phyloP scores from a whole-genome alignment of 2,329 filamentous ascomycete genomes.

The Trichophyton equinum region DNA sequence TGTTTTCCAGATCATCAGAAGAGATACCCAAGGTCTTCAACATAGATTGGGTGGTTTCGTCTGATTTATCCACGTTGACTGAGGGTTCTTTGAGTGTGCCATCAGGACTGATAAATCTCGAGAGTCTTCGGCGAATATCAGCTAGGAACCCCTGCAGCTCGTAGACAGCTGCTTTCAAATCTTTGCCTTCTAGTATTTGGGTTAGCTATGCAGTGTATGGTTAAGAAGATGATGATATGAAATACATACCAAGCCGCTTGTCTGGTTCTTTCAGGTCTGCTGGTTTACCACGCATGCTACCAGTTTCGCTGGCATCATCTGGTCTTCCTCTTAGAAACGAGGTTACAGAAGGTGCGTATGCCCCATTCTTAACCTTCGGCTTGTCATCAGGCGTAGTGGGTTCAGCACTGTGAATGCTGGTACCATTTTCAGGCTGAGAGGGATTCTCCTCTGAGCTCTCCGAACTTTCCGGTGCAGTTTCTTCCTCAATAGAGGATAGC shows the following conservation, averaged over 20 bases:
- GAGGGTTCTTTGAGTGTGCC: conserved; percentile 35
- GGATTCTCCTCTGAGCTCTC: conserved; percentile 12
- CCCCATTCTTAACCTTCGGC: conserved; percentile 17
- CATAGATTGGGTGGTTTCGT: conserved; percentile 34
- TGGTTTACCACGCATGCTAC: conserved; percentile 26
- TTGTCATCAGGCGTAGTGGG: conserved; percentile 18
- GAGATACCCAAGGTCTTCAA: conserved; percentile 36
- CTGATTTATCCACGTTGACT: conserved; percentile 22
- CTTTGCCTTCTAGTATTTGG: conserved; percentile 56
- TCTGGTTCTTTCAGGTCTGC: conserved; percentile 19
- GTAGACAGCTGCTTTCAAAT: conserved; percentile 66
- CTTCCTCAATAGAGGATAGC: conserved; percentile 50
- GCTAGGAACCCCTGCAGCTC: conserved; percentile 81
- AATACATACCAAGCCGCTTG: conserved; percentile 21
- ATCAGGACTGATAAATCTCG: conserved; percentile 48
- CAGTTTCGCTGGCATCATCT: conserved; percentile 30
- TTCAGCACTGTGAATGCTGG: conserved; percentile 19
- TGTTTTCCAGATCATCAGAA: conserved; percentile 37
- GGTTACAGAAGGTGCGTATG: conserved; percentile 27
- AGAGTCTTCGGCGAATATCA: conserved; percentile 58
- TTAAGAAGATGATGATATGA: background rate
- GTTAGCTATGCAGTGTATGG: conserved; percentile 8
- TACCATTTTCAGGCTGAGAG: conserved; percentile 18
- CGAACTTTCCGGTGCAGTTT: conserved; percentile 23
- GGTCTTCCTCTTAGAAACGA: conserved; percentile 27